Base-by-base conservation (phyloP, 139 green algal genomes). In the Astrephomene gubernaculifera region DNA sequence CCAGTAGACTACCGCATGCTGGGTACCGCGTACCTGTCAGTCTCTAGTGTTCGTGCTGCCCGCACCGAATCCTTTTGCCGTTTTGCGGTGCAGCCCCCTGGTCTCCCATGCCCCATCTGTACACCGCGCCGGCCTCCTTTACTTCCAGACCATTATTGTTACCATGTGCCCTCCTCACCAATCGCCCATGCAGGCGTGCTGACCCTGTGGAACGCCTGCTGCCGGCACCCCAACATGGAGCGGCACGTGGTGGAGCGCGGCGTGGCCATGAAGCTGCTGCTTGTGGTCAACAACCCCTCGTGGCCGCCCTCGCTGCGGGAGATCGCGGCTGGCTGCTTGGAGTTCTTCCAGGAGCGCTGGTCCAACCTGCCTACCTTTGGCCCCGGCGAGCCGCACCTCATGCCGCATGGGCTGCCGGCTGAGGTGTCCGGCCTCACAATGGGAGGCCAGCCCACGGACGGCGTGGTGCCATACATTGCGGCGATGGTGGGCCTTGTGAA, bases 301-400 rank as follows among this genome's bases (percentile, higher is more conserved):
- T 96, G 93, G 94, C 93, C 94, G 2, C 81, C 90, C 39, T 93
- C 85, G 4, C 79, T 96, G 39, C 83, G 94, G 17, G 89, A 95
- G 79, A 90, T 91, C 29, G 86, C 92, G 14, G 86, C 82, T 4
- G 94, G 94, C 49, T 90, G 92, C 67, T 87, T 96, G 39, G 86
- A 92, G 67, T 92, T 90, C 83, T 88, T 96, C 25, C 78, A 88
- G 61, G 94, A 96, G 88, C 71, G 87, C 17, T 83, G 72, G 61
- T 79, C 45, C 83, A 84, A 88, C 60, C 60, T 88, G 73, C 1
- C n/a, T 45, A 72, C 52, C 21, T 81, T 87, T 22, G 79, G 79
- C 7, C 33, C 60, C 41, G 76, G 76, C 61, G 54, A 63, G 43
- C 43, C 54, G 17, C 29, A 72, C 8, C 38, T 83, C 39, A 19